Base-by-base conservation (phyloP, 345 rosid species). In the Kandelia obovata region DNA sequence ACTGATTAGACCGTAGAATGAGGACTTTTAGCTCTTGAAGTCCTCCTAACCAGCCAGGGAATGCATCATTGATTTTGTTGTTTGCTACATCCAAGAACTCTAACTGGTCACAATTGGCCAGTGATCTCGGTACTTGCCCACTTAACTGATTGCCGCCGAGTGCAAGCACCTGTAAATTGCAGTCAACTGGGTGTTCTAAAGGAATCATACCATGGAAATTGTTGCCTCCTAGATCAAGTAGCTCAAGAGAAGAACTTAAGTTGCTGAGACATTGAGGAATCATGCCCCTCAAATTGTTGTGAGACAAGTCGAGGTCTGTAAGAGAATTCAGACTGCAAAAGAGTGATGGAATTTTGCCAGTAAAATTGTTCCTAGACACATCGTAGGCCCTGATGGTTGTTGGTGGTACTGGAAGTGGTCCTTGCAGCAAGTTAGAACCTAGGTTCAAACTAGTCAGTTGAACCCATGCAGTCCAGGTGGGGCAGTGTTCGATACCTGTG, bases 281-380 rank as follows among this genome's bases (percentile, higher is more conserved):
- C 11, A 37, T 53, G 21, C 81, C 79, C 7, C 1, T 74, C 47
- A 82, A 66, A 58, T 79, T 74, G 68, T 77, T 82, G 55, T 67
- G 10, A 5, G 80, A 73, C 46, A 78, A 8, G 60, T 57, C 80
- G 39, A 79, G 80, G 47, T 19, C 11, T 0, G 25, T 0, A 34
- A 75, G 71, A 15, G 1, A 4, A 37, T 2, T 28, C 46, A 63
- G 9, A 20, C 32, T 17, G 27, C 80, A 80, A 25, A 77, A 46
- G 7, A 0, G 1, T 1, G 13, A 31, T 5, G 81, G 73, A 39
- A 80, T 66, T 4, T 26, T 15, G 34, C 68, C 72, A 0, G 25
- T 39, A 21, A 69, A 51, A 11, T 31, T 10, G 32, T 69, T 75
- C 46, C 64, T 11, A 2, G 28, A 3, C 27, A 26, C 28, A 16